A percentile compares a stretch with the other conserved stretches of the same genome.
Conservation (phyloP, 2,329 filamentous ascomycete genomes). For the Penicillium rolfsii region DNA sequence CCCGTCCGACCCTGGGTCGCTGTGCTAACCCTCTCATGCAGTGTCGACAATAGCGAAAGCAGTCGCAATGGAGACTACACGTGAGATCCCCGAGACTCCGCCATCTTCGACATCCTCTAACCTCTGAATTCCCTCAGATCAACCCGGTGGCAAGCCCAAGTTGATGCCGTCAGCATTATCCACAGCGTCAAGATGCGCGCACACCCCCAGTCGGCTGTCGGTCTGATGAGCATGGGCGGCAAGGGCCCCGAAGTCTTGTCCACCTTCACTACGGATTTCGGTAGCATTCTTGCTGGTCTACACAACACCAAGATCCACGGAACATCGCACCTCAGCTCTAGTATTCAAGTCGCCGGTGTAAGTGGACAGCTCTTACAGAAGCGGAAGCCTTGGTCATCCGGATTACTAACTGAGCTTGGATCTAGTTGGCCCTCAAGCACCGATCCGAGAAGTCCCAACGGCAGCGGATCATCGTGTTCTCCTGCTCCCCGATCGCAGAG, state of each 20-base stretch:
- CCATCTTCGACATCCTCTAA: slow-evolving; percentile 16
- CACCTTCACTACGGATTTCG: slow-evolving; percentile 93
- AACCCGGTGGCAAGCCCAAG: slow-evolving; percentile 93
- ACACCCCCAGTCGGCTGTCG: slow-evolving; percentile 96
- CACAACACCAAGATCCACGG: slow-evolving; percentile 95
- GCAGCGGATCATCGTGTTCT: slow-evolving; percentile 95
- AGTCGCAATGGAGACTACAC: slow-evolving; percentile 93
- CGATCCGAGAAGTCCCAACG: slow-evolving; percentile 96
- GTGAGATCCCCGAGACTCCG: slow-evolving; percentile 43
- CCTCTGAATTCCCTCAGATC: slow-evolving; percentile 62
- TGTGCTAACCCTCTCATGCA: slow-evolving; percentile 40
- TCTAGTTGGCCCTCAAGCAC: slow-evolving; percentile 91
- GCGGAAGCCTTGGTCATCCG: neutral
- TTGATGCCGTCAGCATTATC: slow-evolving; percentile 90
- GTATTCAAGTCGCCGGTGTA: slow-evolving; percentile 93
- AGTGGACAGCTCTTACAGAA: slow-evolving; percentile 40
- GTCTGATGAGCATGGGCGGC: slow-evolving; percentile 98
- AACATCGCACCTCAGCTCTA: slow-evolving; percentile 83
- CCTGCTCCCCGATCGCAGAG: slow-evolving; percentile 89
- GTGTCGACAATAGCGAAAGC: slow-evolving; percentile 97
- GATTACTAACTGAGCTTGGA: slow-evolving; percentile 15
- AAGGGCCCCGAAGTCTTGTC: slow-evolving; percentile 97
- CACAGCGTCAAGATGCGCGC: slow-evolving; percentile 94
- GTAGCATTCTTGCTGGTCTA: slow-evolving; percentile 89
- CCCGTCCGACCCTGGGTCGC: slow-evolving; percentile 3